Evolutionary conservation across 108 stramenopile genomes (phyloP).

Genomic region (Fragilariopsis cylindrus): DNA sequence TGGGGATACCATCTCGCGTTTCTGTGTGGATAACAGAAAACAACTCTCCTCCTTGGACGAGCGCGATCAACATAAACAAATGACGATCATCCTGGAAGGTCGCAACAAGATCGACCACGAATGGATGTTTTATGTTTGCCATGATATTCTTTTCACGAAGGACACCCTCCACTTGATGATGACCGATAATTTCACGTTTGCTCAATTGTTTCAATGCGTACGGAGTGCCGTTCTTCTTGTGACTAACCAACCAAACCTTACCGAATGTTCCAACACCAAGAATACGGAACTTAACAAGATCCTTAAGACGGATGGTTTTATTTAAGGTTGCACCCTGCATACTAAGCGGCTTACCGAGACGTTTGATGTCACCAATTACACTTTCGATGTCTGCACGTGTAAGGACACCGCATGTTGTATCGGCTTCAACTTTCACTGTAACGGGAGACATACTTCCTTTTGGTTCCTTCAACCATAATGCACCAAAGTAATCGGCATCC

Average conservation of each 20-base stretch:
- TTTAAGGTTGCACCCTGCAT: conserved; percentile 48
- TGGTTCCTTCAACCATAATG: conserved; percentile 62
- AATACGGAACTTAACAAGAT: conserved; percentile 87
- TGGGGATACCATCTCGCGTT: conserved; percentile 89
- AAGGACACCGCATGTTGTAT: conserved; percentile 72
- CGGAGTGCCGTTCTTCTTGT: conserved; percentile 72
- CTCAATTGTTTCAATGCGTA: conserved; percentile 92
- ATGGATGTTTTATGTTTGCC: conserved; percentile 90
- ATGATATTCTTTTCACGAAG: conserved; percentile 92
- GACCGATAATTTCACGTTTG: conserved; percentile 96
- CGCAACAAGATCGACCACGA: conserved; percentile 88
- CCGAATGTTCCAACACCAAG: conserved; percentile 99
- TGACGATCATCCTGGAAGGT: conserved; percentile 89
- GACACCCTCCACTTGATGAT: conserved; percentile 95
- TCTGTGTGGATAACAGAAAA: conserved; percentile 93
- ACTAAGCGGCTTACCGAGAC: conserved; percentile 62
- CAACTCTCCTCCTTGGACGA: conserved; percentile 92
- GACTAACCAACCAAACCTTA: conserved; percentile 97
- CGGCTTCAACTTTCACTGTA: conserved; percentile 72
- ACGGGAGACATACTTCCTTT: conserved; percentile 52
- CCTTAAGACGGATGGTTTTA: conserved; percentile 60
- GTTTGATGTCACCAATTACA: conserved; percentile 70
- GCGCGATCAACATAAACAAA: conserved; percentile 91
- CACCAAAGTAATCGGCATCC: conserved; percentile 85
- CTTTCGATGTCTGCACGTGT: conserved; percentile 67